Evolutionary conservation across 2,329 filamentous ascomycete species (phyloP).

Genomic region (Stenocarpella maydis): DNA sequence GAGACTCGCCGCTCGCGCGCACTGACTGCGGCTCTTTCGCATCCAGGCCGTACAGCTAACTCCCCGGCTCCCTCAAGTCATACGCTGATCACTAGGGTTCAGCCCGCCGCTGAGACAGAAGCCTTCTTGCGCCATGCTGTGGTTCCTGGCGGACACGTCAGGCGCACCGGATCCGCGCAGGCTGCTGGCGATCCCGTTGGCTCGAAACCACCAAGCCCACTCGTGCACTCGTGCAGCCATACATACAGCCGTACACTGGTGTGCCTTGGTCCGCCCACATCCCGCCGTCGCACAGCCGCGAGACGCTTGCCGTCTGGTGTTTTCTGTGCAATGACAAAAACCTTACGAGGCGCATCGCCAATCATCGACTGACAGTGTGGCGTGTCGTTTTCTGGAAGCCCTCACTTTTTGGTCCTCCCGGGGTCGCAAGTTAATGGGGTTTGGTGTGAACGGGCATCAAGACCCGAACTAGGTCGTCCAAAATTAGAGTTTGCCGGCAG

Average conservation of each 20-base stretch:
- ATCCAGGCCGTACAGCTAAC: background rate
- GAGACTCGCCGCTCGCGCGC: constrained; percentile 16
- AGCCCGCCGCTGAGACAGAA: background rate
- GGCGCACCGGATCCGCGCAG: constrained; percentile 13
- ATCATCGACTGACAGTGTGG: constrained; percentile 17
- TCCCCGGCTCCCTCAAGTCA: background rate
- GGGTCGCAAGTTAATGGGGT: background rate
- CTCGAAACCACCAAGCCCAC: constrained; percentile 13
- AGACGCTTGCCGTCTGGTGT: constrained; percentile 25
- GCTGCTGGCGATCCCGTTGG: constrained; percentile 25
- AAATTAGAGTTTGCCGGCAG: constrained; percentile 18
- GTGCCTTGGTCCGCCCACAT: background rate
- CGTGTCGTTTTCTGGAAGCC: constrained; percentile 1
- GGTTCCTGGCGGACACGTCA: background rate
- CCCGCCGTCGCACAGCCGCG: background rate
- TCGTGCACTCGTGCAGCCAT: background rate
- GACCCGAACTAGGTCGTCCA: constrained; percentile 12
- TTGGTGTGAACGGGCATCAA: background rate
- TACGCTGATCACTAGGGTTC: no score
- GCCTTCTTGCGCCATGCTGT: background rate
- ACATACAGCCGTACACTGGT: background rate
- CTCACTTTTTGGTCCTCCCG: background rate
- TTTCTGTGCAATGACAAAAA: constrained; percentile 12
- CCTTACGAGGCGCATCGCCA: background rate
- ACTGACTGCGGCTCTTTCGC: constrained; percentile 23